Base-by-base conservation (phyloP, 2,329 filamentous ascomycete species). In the Paraconiothyrium sp. region DNA sequence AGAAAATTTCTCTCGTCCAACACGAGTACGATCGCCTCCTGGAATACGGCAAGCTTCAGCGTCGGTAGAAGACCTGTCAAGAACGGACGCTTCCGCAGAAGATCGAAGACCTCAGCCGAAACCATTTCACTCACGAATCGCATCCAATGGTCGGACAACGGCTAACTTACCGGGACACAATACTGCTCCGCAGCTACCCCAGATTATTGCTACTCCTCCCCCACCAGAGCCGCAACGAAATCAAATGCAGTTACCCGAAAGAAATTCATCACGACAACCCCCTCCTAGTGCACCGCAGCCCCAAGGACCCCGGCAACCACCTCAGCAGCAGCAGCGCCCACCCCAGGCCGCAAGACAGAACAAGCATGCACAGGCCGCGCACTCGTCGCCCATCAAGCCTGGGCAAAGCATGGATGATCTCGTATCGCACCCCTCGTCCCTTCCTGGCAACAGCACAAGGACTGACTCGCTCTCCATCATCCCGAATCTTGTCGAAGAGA, bases 401-500 rank as follows among this genome's bases (percentile, higher is more conserved):
- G 66, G 73, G 68, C 83, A 86, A 54, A 87, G 84, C 1, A 81
- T 90, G 22, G 88, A 89, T 66, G 90, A 94, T 34, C 85, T 91
- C 66, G 83, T 86, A 10, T 86, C 86, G 34, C 85, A 86, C 62
- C 87, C 90, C 3, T 88, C 92, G n/a, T 83, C 88, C 32, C 79
- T 94, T 2, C 89, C 91, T 24, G 90, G 90, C 13, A 89, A 88
- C 54, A 87, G 84, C 59, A 89, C 86, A 8, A 87, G 91, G 49
- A 94, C 92, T 0, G 93, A 95, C 76, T 88, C 85, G 52, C 82
- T 96, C 14, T 93, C 92, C 0, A 90, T 93, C 67, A 93, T 95
- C 55, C 92, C 93, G 0, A 94, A 90, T 0, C 82, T 91, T 48
- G 82, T 82, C 2, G 91, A 77, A 20, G 92, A 95, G 57, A 91